Evolutionary conservation across 1,284 basidiomycete species (phyloP), one percentile per base, ranked within the genome.

Genomic region (Irpex sp.): DNA sequence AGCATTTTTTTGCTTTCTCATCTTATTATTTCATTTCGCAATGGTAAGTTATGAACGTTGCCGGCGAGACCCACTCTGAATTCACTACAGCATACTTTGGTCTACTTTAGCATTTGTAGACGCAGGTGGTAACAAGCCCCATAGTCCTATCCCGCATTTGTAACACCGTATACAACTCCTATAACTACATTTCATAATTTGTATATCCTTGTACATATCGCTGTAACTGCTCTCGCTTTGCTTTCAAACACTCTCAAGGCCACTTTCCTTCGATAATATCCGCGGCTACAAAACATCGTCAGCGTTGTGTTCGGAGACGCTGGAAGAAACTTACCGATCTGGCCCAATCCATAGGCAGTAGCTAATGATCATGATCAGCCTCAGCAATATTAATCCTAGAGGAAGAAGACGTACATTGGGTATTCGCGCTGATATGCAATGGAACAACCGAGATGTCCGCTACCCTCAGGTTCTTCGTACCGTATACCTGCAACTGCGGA

Each of bases 381-480:
- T 36, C 15, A 37, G 21, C 13, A 56, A 37, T 19, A 34, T 19
- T 13, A 56, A 56, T 31, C 26, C 21, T 15, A 36, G 54, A 56
- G 31, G 17, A 52, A 19, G 19, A 26, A 13, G 31, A 59, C 58
- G 48, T 31, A 58, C 64, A 63, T 59, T 36, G 67, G 49, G 52
- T 59, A 19, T 64, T 63, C 8, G 55, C 61, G 13, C 38, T 44
- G 1, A 69, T 61, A 26, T 69, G 68, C 48, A 69, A 56, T 8
- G 68, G 68, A 2, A 68, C 44, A 51, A 74, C 65, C 1, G 66
- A 68, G 5, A 71, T 9, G 64, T 73, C 73, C 40, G 69, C 70
- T 40, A 74, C 72, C 8, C 74, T 65, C 8, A 75, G 51, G 58
- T 75, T 75, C 31, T 58, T 55, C 9, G 74, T 73, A 2, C 74